Evolutionary conservation across 2,329 filamentous ascomycete genomes (phyloP).

Genomic region (Xylaria sp.): DNA sequence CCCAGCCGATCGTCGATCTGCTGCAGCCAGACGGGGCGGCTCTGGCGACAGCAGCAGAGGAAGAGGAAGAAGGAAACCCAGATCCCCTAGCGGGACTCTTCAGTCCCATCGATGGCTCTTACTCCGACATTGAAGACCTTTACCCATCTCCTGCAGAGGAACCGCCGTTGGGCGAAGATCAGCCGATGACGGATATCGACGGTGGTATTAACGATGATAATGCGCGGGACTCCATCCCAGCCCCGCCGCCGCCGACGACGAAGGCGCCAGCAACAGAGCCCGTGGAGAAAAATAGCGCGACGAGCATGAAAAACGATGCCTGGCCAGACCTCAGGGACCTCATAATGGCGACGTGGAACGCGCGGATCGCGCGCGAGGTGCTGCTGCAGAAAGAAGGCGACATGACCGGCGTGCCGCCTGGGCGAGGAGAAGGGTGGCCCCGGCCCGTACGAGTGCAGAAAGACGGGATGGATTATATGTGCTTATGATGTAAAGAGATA

Average conservation of each 20-base stretch:
- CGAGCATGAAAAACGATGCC: constrained; percentile 32
- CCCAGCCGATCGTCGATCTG: too few species aligned
- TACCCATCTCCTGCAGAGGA: too few species aligned
- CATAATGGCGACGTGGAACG: constrained; percentile 18
- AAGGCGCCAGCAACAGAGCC: background rate
- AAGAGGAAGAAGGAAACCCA: too few species aligned
- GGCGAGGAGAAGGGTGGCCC: constrained; percentile 9
- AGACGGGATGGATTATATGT: background rate
- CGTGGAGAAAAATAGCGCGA: background rate
- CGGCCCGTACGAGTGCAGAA: background rate
- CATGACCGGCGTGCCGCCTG: background rate
- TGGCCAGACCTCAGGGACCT: constrained; percentile 40
- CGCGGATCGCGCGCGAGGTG: constrained; percentile 26
- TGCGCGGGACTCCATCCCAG: too few species aligned
- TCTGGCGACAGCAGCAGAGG: too few species aligned
- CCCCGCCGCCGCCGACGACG: background rate
- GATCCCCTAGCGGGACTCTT: too few species aligned
- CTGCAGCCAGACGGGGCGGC: too few species aligned
- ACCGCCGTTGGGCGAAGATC: too few species aligned
- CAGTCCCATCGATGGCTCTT: too few species aligned
- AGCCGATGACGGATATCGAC: too few species aligned
- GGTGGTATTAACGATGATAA: too few species aligned
- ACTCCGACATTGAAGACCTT: too few species aligned
- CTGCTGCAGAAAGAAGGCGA: constrained; percentile 11
- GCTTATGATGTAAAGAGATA: constrained; percentile 3